Base-by-base conservation (phyloP, 2,329 filamentous ascomycete species). In the Talaromyces sp. region DNA sequence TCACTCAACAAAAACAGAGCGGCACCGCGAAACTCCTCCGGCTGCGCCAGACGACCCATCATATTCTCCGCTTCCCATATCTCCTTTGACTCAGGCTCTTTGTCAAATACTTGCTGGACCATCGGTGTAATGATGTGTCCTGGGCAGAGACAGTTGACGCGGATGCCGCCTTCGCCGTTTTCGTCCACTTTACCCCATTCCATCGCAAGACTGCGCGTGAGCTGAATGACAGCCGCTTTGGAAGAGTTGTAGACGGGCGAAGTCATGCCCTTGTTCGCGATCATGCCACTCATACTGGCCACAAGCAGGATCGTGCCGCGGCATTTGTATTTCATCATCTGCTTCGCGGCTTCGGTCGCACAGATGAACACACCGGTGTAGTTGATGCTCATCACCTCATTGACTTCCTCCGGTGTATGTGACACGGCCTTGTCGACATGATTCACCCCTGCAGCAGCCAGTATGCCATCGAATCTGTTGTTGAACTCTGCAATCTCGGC, bases 21-120 rank as follows among this genome's bases (percentile, higher is more conserved):
- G 1, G 89, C 88, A 7, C 89, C 85, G 65, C 86, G 82, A 71
- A 86, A 86, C 67, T 87, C 85, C 67, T 87, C 84, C 0, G 85
- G 84, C 7, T 77, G 79, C 6, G 84, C 84, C 52, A 87, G 70
- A 22, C 84, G 78, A 13, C 83, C 83, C 31, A 87, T 77, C 72
- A 88, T 81, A 66, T 81, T 82, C 70, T 81, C 79, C 0, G 72
- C 71, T 63, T 81, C 77, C 80, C 80, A 82, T 2, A 74, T 70
- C 7, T 73, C 73, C 35, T 73, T 71, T 6, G 78, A 69, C 72
- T 93, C 90, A 0, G 92, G 92, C 69, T 87, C 90, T 68, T 89
- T 83, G 68, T 87, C 84, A 72, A 97, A 94, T 33, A 96, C 85
- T 64, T 86, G 85, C 74, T 91, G 86, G 1, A 95, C 91, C 93